Evolutionary conservation across 108 stramenopile genomes (phyloP).

Genomic region (Cyclotella cryptica): DNA sequence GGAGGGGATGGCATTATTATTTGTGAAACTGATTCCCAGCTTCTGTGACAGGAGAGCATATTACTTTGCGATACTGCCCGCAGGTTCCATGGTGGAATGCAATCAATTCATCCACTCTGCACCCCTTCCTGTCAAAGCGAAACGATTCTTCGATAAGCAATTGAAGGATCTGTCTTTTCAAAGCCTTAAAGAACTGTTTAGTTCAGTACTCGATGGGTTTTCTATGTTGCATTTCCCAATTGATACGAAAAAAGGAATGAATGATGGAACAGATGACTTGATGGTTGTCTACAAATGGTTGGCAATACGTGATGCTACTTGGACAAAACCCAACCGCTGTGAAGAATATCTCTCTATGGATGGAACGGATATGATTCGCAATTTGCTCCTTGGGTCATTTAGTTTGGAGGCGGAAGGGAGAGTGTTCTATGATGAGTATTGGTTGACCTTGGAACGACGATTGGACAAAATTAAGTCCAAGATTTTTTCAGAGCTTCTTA

Average conservation of each 20-base stretch:
- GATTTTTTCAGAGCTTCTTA: too few relatives aligned
- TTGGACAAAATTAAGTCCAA: too few relatives aligned
- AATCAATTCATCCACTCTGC: neutral
- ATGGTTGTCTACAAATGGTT: neutral
- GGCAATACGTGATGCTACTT: neutral
- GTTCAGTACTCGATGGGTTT: neutral
- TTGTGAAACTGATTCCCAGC: neutral
- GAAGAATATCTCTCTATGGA: neutral
- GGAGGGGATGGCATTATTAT: neutral
- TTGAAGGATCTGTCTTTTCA: neutral
- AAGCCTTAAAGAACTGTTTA: neutral
- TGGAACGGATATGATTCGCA: neutral
- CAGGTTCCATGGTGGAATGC: neutral
- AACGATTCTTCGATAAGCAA: neutral
- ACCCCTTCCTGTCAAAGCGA: neutral
- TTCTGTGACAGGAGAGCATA: neutral
- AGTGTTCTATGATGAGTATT: neutral
- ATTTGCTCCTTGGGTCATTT: slow-evolving; percentile 2
- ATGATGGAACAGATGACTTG: neutral
- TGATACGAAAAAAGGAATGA: neutral
- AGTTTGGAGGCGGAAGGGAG: neutral
- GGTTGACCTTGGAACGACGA: slow-evolving; percentile 4
- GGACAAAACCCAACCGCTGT: neutral
- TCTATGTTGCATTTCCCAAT: neutral
- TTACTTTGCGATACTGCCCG: neutral